Evolutionary conservation across 2,329 filamentous ascomycete genomes (phyloP), one percentile per base, ranked within the genome.

Genomic region (Rosellinia necatrix): DNA sequence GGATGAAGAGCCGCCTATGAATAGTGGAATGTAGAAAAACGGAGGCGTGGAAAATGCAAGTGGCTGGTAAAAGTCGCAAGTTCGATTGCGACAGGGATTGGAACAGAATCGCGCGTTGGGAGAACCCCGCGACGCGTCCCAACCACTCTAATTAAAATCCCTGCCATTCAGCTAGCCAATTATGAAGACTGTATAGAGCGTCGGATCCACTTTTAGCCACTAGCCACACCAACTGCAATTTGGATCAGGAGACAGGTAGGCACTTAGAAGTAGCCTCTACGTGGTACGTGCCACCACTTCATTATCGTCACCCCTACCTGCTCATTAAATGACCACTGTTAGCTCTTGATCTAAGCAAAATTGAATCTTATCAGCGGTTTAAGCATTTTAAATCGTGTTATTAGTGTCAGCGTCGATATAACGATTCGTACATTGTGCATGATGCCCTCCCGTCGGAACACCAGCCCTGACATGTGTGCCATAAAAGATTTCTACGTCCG

Each of bases 141-240:
- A 70, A 66, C 67, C 66, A 68, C 65, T 64, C 64, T 59, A 68
- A 70, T 70, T 70, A 66, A 68, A 66, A 62, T 42, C 67, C 67
- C 63, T 68, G 66, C 42, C 32, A 3, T 3, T 3, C 4, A 3
- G 13, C 21, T 29, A 25, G 25, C 55, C 55, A 58, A 58, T 55
- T 32, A 48, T 27, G 13, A 12, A 7, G 17, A n/a, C n/a, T n/a
- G n/a, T n/a, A n/a, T n/a, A n/a, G n/a, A n/a, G n/a, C n/a, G n/a
- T n/a, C n/a, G n/a, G n/a, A n/a, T n/a, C n/a, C n/a, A n/a, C n/a
- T n/a, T n/a, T n/a, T 12, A 30, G 27, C 27, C 27, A 30, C 27
- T 12, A 30, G 27, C 27, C 27, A n/a, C n/a, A n/a, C n/a, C n/a
- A n/a, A n/a, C n/a, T n/a, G n/a, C n/a, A n/a, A n/a, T n/a, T n/a